Evolutionary conservation across 805 yeast species (phyloP), one percentile per base, ranked within the genome.

Genomic region (Suhomyces sp.): DNA sequence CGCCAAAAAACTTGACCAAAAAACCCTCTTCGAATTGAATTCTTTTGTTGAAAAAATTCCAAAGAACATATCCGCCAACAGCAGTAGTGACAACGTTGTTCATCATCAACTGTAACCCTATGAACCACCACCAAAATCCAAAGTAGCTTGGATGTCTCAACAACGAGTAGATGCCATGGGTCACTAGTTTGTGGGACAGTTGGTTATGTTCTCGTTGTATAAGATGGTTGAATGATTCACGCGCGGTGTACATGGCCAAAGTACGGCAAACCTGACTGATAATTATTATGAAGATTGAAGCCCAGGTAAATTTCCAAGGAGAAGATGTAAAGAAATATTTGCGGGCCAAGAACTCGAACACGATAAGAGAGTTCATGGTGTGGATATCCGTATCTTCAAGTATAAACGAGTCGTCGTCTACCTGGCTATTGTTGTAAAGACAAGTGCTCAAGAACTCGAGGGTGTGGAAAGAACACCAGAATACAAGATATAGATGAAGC

Each of bases 71-170:
- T 0, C 76, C 60, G 54, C 91, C 94, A 0, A 77, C 71, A 1
- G 75, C 46, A 2, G 81, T 60, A 1, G 90, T 76, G 0, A 89
- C 44, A 6, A 87, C 83, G 68, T 91, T 94, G 44, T 82, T 68
- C 52, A 93, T 67, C 53, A 86, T 57, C 44, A 94, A 21, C 64
- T 93, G 96, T 1, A 90, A 77, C 0, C 97, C 97, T 3, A 92
- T 57, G 12, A 96, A 93, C 97, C 98, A 94, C 82, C 90, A 84
- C 63, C 84, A 92, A 66, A 87, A 94, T 0, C 97, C 99, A 40
- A 84, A 79, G 68, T 94, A 94, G 46, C 96, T 85, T 6, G 99
- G 99, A 66, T 94, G 99, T 54, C 99, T 77, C 13, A 81, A 69
- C 22, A 68, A 56, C 1, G 75, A 52, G 66, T 93, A 94, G 3